Conservation (phyloP, 495 filamentous ascomycete species). For the Acidomyces sp. region DNA sequence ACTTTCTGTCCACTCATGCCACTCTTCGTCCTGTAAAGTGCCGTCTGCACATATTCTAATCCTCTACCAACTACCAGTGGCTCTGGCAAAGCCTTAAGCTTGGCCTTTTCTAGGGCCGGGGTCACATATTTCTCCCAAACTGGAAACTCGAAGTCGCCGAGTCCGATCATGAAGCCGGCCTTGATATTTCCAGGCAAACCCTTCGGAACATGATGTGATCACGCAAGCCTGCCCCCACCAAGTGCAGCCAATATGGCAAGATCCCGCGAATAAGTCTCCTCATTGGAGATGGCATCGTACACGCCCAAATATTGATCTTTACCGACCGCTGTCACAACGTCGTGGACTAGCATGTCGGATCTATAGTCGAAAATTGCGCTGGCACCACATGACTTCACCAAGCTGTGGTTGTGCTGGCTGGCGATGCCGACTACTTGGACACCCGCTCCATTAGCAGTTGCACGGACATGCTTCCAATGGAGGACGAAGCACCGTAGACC, state of each 20-base stretch:
- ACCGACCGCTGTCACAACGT: slow-evolving; percentile 26
- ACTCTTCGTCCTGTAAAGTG: slow-evolving; percentile 24
- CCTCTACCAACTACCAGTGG: slow-evolving; percentile 31
- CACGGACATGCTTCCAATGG: too few species aligned
- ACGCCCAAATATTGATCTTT: slow-evolving; percentile 27
- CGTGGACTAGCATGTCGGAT: slow-evolving; percentile 24
- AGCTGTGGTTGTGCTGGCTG: too few species aligned
- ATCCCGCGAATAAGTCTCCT: slow-evolving; percentile 26
- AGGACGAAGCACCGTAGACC: too few species aligned
- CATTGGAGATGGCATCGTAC: slow-evolving; percentile 32
- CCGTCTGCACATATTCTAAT: slow-evolving; percentile 27
- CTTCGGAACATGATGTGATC: slow-evolving; percentile 26
- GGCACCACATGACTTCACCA: too few species aligned
- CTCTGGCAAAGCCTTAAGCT: slow-evolving; percentile 27
- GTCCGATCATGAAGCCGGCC: slow-evolving; percentile 19
- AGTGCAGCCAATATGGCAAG: slow-evolving; percentile 28
- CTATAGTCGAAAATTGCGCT: slow-evolving; percentile 28
- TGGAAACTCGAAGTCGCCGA: slow-evolving; percentile 32
- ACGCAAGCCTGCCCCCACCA: slow-evolving; percentile 30
- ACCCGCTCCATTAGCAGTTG: too few species aligned
- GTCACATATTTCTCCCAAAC: slow-evolving; percentile 33
- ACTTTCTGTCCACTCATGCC: slow-evolving; percentile 31
- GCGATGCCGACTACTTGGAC: too few species aligned
- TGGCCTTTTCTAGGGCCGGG: slow-evolving; percentile 27
- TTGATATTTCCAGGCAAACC: slow-evolving; percentile 31